Percentiles rank a stretch among this genome's conserved stretches.
These are phyloP conservation scores for Pseudogymnoascus sp. DNA, from an alignment of 2,329 filamentous ascomycete genomes.

Conservation along the genomic window DNA sequence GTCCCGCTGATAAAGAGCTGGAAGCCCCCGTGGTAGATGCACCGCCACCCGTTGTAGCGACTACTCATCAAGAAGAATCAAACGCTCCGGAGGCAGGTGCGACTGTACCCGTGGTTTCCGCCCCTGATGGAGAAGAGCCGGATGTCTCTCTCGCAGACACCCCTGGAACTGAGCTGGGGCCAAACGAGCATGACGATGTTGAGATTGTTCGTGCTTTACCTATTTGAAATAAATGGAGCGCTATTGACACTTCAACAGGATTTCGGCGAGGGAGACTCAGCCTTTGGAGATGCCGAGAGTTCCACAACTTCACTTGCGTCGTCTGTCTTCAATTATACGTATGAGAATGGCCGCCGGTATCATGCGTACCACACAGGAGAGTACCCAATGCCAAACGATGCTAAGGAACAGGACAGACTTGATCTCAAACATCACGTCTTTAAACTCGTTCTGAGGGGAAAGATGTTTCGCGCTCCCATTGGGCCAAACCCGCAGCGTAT, in stretches of 20 bases:
- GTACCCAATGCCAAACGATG: constrained; percentile 20
- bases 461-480: constrained; percentile 22
- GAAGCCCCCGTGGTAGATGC: background rate
- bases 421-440: constrained; percentile 22
- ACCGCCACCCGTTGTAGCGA: background rate
- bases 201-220: background rate
- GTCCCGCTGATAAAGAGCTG: background rate
- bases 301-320: constrained; percentile 14
- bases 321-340: constrained; percentile 16
- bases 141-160: background rate
- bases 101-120: background rate
- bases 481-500: constrained; percentile 19
- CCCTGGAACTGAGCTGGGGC: background rate
- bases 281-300: background rate
- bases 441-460: constrained; percentile 17
- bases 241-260: background rate
- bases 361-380: constrained; percentile 31
- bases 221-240: background rate
- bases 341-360: constrained; percentile 20
- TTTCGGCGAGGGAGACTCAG: constrained; percentile 8
- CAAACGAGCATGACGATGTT: constrained; percentile 2
- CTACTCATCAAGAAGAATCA: background rate
- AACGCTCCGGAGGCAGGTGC: background rate
- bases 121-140: background rate
- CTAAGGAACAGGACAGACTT: constrained; percentile 23